Evolutionary conservation across 2,329 filamentous ascomycete species (phyloP), one percentile per base, ranked within the genome.

Genomic region (Sporothrix phasma): DNA sequence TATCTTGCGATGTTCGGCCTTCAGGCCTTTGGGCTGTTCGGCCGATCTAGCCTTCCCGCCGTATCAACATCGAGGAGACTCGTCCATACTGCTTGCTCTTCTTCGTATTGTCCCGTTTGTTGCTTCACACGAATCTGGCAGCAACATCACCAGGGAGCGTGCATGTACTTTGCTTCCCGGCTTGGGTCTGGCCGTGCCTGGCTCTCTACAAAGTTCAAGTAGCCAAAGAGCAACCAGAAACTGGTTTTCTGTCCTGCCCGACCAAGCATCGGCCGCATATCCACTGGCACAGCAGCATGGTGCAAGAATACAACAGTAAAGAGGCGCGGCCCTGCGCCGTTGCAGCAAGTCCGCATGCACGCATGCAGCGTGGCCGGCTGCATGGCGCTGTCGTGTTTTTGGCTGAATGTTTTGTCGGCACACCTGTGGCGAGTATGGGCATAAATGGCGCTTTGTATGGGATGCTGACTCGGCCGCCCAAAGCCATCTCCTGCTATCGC

Each of bases 231-330:
- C 19, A 41, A 24, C 24, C 39, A 37, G 11, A 61, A 51, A 51
- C 59, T 61, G 45, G 29, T 41, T 61, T 61, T 51, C 10, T 29
- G 45, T 43, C 34, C 46, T 43, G 59, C n/a, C 45, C n/a, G 45
- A 61, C 45, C 58, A 49, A 47, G 59, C 31, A n/a, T 31, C 19
- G 31, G 29, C 45, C 22, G 31, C 59, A 51, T 61, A 31, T 41
- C 60, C 46, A 53, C 60, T 51, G 46, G 15, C 60, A 62, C 60
- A 31, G 17, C 60, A 47, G 26, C 39, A n/a, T n/a, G n/a, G n/a
- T n/a, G n/a, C 39, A 13, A 10, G 37, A 54, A 6, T 24, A n/a
- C 22, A 54, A 31, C 22, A 13, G 24, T 26, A 58, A 43, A 43
- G 37, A 58, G 54, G 37, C 15, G 22, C 15, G 54, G 22, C 4